phyloP scores from a whole-genome alignment of 169 alveolate species.

The Plasmodium coatneyi region DNA sequence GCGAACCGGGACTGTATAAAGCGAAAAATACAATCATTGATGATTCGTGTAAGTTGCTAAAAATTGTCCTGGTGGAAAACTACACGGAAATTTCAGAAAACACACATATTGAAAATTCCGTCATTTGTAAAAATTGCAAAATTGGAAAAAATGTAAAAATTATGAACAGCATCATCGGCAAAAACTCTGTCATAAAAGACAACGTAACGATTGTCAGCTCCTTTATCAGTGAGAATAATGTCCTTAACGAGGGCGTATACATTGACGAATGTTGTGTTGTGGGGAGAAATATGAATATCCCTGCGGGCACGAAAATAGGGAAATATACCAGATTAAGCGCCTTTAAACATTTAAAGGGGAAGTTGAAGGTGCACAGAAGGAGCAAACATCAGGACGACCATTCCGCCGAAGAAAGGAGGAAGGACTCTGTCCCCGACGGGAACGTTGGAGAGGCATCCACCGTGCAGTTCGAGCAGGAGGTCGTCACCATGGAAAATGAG shows the following conservation, averaged over 20 bases:
- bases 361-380: not conserved
- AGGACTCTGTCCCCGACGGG: not conserved
- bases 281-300: constrained; percentile 60
- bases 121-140: constrained; percentile 71
- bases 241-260: constrained; percentile 25
- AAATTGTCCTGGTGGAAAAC: constrained; percentile 32
- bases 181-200: constrained; percentile 25
- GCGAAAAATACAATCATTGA: constrained; percentile 25
- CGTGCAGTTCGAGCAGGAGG: not conserved
- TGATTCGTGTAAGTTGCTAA: constrained; percentile 51
- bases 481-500: not conserved
- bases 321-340: constrained; percentile 44
- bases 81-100: constrained; percentile 30
- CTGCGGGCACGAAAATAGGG: not conserved
- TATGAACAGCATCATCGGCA: constrained; percentile 46
- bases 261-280: constrained; percentile 68
- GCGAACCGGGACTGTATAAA: constrained; percentile 54
- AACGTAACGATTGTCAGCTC: constrained; percentile 58
- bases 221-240: constrained; percentile 40
- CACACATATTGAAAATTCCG: constrained; percentile 56
- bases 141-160: constrained; percentile 70
- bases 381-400: not conserved
- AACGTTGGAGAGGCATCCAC: not conserved
- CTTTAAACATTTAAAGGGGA: constrained; percentile 19
- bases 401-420: not conserved